phyloP scores from a whole-genome alignment of 1,284 basidiomycete species.

The Ceratorhiza oryzae-sativae region DNA sequence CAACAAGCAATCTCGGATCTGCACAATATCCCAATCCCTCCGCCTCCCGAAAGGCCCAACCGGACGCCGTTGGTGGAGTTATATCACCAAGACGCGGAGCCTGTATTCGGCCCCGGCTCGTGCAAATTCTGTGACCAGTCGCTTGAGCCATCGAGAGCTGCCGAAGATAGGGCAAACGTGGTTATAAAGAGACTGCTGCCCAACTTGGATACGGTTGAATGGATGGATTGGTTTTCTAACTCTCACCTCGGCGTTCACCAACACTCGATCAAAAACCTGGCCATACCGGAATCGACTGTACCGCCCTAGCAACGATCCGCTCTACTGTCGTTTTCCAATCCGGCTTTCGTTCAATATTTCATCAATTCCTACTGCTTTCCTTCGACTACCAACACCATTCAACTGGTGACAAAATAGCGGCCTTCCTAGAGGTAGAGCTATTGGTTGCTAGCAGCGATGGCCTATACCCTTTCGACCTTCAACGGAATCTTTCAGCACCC shows the following conservation, averaged over 20 bases:
- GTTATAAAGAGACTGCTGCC: constrained; percentile 4
- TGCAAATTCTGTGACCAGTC: constrained; percentile 24
- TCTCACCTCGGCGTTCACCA: not conserved
- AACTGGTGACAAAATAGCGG: no score
- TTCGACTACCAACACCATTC: no score
- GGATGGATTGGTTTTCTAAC: constrained; percentile 34
- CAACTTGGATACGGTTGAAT: constrained; percentile 4
- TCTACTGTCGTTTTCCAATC: not conserved
- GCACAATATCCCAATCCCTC: not conserved
- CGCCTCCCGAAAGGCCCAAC: not conserved
- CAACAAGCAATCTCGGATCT: constrained; percentile 21
- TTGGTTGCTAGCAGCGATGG: no score
- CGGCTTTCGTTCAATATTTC: not conserved
- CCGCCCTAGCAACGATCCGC: not conserved
- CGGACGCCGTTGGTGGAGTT: not conserved
- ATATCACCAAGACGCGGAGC: constrained; percentile 17
- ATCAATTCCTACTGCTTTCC: not conserved
- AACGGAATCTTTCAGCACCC: no score
- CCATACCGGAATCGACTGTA: not conserved
- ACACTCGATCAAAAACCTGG: not conserved
- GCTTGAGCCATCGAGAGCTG: not conserved
- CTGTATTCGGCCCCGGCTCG: constrained; percentile 3
- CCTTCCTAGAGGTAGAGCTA: no score
- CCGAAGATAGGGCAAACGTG: constrained; percentile 1
- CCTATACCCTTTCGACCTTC: no score